A percentile compares a stretch with the other conserved stretches of the same genome.
Conservation (phyloP, 148 eudicot genomes). For the Pouteria glomerata region DNA sequence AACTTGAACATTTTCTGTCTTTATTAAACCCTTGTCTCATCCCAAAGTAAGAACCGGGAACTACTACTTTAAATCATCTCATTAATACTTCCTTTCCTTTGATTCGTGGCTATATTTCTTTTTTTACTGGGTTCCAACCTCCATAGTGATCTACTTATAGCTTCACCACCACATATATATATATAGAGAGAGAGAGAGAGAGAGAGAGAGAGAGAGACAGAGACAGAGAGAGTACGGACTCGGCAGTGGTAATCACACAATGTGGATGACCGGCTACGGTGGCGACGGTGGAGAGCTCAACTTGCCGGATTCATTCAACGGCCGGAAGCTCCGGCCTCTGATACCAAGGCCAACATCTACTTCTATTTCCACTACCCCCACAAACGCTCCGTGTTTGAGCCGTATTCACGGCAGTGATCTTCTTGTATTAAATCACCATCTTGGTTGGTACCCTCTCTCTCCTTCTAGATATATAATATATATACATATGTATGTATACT, state of each 20-base stretch:
- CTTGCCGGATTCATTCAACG: slow-evolving; percentile 36
- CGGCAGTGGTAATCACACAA: background rate
- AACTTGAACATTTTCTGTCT: background rate
- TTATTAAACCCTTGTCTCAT: too few relatives aligned
- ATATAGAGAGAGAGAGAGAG: too few relatives aligned
- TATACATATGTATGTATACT: too few relatives aligned
- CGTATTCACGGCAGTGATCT: slow-evolving; percentile 23
- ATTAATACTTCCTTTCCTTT: too few relatives aligned
- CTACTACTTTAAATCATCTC: too few relatives aligned
- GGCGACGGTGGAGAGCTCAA: slow-evolving; percentile 37
- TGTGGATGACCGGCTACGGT: slow-evolving; percentile 58
- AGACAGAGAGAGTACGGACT: too few relatives aligned
- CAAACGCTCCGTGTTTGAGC: slow-evolving; percentile 19
- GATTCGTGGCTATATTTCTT: too few relatives aligned
- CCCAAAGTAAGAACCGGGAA: too few relatives aligned
- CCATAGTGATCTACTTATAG: too few relatives aligned
- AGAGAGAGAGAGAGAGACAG: too few relatives aligned
- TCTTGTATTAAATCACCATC: slow-evolving; percentile 32
- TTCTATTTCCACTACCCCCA: slow-evolving; percentile 5
- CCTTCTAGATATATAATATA: background rate
- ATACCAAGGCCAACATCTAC: slow-evolving; percentile 30
- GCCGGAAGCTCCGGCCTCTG: slow-evolving; percentile 42
- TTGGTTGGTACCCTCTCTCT: background rate
- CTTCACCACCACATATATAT: too few relatives aligned
- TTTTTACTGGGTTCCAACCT: too few relatives aligned